A percentile compares a stretch with the other conserved stretches of the same genome.
These are phyloP conservation scores for Helianthus tuberosus DNA, from an alignment of 129 eudicot species.

Conservation along the genomic window DNA sequence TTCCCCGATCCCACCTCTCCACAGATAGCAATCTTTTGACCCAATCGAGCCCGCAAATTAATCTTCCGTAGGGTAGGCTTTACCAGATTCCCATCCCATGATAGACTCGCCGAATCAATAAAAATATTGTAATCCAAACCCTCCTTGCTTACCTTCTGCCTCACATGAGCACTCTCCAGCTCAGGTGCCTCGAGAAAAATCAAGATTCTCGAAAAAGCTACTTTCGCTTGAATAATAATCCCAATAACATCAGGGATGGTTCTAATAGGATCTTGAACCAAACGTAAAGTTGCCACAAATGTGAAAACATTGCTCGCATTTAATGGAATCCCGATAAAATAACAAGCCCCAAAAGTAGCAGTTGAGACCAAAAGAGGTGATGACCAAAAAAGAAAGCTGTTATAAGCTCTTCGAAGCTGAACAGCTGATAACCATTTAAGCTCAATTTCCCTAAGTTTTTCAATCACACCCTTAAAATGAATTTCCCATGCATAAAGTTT, in stretches of 20 bases:
- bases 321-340: slow-evolving; percentile 69
- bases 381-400: slow-evolving; percentile 83
- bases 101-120: slow-evolving; percentile 65
- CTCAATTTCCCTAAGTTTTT: slow-evolving; percentile 64
- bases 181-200: slow-evolving; percentile 91
- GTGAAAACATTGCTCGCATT: slow-evolving; percentile 91
- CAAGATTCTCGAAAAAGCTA: slow-evolving; percentile 75
- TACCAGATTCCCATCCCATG: slow-evolving; percentile 66
- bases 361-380: slow-evolving; percentile 89
- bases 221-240: slow-evolving; percentile 85
- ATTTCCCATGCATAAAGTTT: slow-evolving; percentile 95
- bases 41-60: slow-evolving; percentile 55
- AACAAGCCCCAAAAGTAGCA: slow-evolving; percentile 96
- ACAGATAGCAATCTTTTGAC: slow-evolving; percentile 87
- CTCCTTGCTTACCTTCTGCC: slow-evolving; percentile 42
- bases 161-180: slow-evolving; percentile 54
- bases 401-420: slow-evolving; percentile 81
- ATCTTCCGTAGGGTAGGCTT: slow-evolving; percentile 70
- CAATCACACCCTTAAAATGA: slow-evolving; percentile 77
- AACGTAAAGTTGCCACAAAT: slow-evolving; percentile 86
- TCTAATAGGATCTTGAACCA: slow-evolving; percentile 92
- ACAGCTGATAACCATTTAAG: slow-evolving; percentile 78
- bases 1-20: slow-evolving; percentile 99
- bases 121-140: slow-evolving; percentile 33
- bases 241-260: slow-evolving; percentile 92